Conservation (phyloP, 2,329 filamentous ascomycete species). For the Cryoendolithus antarcticus region DNA sequence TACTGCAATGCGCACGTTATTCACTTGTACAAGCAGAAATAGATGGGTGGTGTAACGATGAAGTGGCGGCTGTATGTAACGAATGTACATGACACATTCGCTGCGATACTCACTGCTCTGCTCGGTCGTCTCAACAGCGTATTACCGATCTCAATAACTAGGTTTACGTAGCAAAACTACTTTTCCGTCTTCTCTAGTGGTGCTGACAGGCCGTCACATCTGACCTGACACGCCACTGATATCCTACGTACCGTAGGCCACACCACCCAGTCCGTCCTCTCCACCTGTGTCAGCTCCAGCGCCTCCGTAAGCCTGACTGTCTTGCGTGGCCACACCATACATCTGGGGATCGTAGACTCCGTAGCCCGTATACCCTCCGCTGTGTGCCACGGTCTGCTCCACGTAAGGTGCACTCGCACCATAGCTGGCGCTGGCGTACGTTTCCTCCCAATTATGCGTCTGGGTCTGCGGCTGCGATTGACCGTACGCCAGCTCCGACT, state of each 20-base stretch:
- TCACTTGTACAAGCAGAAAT: conserved; percentile 31
- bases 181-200: no score
- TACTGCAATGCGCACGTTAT: conserved; percentile 37
- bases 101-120: no score
- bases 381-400: conserved; percentile 1
- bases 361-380: conserved; percentile 1
- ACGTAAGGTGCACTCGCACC: conserved; percentile 1
- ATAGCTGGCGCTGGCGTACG: conserved; percentile 7
- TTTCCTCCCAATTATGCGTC: neutral
- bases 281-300: conserved; percentile 8
- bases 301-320: conserved; percentile 11
- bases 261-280: conserved; percentile 4
- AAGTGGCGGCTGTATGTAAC: no score
- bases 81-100: no score
- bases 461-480: neutral
- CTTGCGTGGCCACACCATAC: conserved; percentile 2
- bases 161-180: no score
- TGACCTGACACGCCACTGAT: no score
- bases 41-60: no score
- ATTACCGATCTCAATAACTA: no score
- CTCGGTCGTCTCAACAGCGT: no score
- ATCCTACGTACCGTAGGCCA: conserved; percentile 1
- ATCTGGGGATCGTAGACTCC: conserved; percentile 8
- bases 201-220: no score
- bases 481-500: conserved; percentile 1